Evolutionary conservation across 495 filamentous ascomycete genomes (phyloP).

Genomic region (Talaromyces trachyspermus): DNA sequence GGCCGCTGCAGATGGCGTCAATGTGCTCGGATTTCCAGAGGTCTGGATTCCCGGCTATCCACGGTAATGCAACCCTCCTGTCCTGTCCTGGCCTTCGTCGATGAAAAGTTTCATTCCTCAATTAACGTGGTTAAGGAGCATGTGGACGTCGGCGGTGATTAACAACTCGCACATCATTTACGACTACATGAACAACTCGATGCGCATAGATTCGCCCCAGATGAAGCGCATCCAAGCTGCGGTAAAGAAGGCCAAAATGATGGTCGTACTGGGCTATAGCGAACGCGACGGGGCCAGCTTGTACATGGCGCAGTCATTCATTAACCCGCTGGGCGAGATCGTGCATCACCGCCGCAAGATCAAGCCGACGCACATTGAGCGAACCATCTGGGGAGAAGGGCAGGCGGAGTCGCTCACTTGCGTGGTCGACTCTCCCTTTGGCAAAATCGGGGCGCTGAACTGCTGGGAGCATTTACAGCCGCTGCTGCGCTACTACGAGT

Average conservation of each 20-base stretch:
- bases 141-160: constrained; percentile 4
- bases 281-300: constrained; percentile 37
- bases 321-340: constrained; percentile 36
- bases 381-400: constrained; percentile 48
- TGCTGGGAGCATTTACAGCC: constrained; percentile 31
- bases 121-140: too few relatives aligned
- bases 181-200: constrained; percentile 23
- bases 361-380: constrained; percentile 53
- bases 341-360: constrained; percentile 45
- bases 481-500: constrained; percentile 26
- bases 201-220: constrained; percentile 20
- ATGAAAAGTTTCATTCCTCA: too few relatives aligned
- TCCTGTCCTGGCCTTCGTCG: too few relatives aligned
- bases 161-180: constrained; percentile 11
- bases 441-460: constrained; percentile 18
- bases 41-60: constrained; percentile 35
- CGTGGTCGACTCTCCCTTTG: constrained; percentile 18
- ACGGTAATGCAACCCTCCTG: constrained; percentile 8
- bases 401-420: constrained; percentile 17
- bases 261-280: constrained; percentile 39
- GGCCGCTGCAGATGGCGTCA: constrained; percentile 17
- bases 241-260: constrained; percentile 16
- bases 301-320: constrained; percentile 49
- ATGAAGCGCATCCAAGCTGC: constrained; percentile 22
- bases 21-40: constrained; percentile 31